These are phyloP conservation scores for Ceratobasidium sp. DNA, from an alignment of 1,284 basidiomycete genomes.

Conservation along the genomic window DNA sequence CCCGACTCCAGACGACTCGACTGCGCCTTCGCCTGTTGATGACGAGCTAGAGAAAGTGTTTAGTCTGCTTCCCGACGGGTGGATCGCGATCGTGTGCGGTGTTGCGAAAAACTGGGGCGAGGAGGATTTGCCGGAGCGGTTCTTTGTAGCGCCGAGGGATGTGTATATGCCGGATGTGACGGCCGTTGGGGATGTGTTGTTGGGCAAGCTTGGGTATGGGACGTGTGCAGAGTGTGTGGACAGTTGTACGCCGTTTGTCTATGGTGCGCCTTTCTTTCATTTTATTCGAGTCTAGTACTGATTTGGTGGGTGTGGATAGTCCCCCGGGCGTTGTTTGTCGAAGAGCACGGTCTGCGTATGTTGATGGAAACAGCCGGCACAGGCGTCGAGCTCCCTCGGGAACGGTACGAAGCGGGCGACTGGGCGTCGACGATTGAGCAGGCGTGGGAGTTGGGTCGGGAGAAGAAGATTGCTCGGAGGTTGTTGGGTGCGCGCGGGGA, in stretches of 20 bases:
- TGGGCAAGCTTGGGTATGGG: constrained; percentile 70
- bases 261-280: constrained; percentile 60
- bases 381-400: constrained; percentile 72
- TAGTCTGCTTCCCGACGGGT: constrained; percentile 71
- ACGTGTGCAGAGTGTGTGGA: constrained; percentile 61
- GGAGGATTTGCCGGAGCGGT: constrained; percentile 70
- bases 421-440: constrained; percentile 71
- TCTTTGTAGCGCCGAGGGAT: constrained; percentile 78
- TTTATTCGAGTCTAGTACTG: background rate
- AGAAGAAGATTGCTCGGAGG: constrained; percentile 61
- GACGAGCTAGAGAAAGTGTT: constrained; percentile 47
- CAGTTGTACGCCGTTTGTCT: constrained; percentile 77
- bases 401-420: constrained; percentile 74
- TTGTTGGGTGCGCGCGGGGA: constrained; percentile 57
- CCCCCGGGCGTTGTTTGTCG: constrained; percentile 79
- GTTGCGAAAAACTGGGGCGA: constrained; percentile 70
- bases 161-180: constrained; percentile 85
- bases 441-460: constrained; percentile 66
- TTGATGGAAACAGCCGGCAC: constrained; percentile 71
- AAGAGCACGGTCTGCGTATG: constrained; percentile 78
- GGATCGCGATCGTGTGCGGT: constrained; percentile 84
- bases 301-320: constrained; percentile 59
- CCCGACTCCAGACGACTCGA: constrained; percentile 21
- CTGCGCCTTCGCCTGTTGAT: constrained; percentile 28
- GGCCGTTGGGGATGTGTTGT: constrained; percentile 73